phyloP scores from a whole-genome alignment of 2,329 filamentous ascomycete species.

The Hymenoscyphus linearis region DNA sequence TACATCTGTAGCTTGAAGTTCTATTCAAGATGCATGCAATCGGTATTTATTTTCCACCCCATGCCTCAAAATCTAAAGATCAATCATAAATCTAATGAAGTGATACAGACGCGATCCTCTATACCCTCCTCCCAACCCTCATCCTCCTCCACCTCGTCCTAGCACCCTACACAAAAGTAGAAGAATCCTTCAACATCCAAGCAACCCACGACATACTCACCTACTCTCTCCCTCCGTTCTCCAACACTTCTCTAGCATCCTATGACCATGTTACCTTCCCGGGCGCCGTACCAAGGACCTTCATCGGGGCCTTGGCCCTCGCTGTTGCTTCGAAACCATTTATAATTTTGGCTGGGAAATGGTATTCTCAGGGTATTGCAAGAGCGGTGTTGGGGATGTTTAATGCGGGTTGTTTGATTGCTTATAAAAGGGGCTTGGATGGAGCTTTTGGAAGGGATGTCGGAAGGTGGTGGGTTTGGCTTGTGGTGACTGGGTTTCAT shows the following conservation, averaged over 20 bases:
- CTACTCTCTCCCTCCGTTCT: conserved; percentile 63
- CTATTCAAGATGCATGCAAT: conserved; percentile 24
- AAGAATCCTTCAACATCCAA: conserved; percentile 97
- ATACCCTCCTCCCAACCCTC: conserved; percentile 54
- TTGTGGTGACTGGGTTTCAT: conserved; percentile 86
- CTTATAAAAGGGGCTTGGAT: conserved; percentile 59
- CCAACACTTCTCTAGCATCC: conserved; percentile 63
- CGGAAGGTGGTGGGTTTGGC: conserved; percentile 71
- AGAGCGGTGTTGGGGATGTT: conserved; percentile 71
- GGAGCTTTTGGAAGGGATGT: conserved; percentile 62
- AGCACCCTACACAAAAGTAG: conserved; percentile 92
- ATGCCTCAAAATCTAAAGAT: too few species aligned
- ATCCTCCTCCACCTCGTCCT: conserved; percentile 64
- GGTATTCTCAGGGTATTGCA: conserved; percentile 57
- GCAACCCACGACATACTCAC: conserved; percentile 83
- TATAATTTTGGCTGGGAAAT: conserved; percentile 49
- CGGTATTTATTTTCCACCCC: conserved; percentile 14
- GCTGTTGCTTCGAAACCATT: conserved; percentile 67
- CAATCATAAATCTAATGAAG: neutral
- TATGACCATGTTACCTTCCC: conserved; percentile 93
- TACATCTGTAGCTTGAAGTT: neutral
- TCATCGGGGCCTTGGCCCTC: conserved; percentile 74
- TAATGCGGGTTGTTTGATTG: conserved; percentile 65
- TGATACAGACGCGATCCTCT: conserved; percentile 42
- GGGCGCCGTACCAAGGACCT: conserved; percentile 86